Evolutionary conservation across 306 rosid species (phyloP), one percentile per base, ranked within the genome.

Genomic region (Abrus precatorius): DNA sequence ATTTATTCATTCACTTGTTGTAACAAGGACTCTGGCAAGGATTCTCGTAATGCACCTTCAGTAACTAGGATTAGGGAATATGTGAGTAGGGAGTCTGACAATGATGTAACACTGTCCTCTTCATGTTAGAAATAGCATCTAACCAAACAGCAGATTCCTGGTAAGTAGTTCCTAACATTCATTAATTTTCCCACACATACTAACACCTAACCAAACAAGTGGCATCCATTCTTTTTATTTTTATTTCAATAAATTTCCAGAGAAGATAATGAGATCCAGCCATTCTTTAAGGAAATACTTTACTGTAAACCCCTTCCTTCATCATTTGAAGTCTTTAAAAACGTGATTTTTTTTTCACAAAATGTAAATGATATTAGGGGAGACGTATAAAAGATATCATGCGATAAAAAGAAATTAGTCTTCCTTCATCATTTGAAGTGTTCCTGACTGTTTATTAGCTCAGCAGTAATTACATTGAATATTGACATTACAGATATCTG

Each of bases 171-270:
- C 55, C 54, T 60, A 45, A 72, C 27, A 59, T 59, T 43, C 72
- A 59, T 48, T 48, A 27, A 34, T 60, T 38, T 54, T 43, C 49
- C 40, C 45, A n/a, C 43, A 5, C 57, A 52, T 52, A 12, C 12
- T 52, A 68, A 10, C 67, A 43, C 38, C 69, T 55, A 68, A 68
- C 76, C 45, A 78, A 55, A 78, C 49, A 60, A 48, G 45, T 48
- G 50, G 38, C 64, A 62, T 52, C 20, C 43, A 45, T 33, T 33
- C 36, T 45, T 36, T 71, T 14, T 59, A 36, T 36, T 36, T 36
- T 4, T 20, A 10, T 49, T 79, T 38, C 41, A 48, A 71, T 13
- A 8, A 55, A 54, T 5, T 57, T 56, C 68, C 56, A 29, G 32
- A 57, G 55, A 14, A 10, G 76, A 71, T 72, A 57, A 41, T 56